These are phyloP conservation scores for Fusarium temperatum DNA, from an alignment of 2,329 filamentous ascomycete genomes.

Conservation along the genomic window DNA sequence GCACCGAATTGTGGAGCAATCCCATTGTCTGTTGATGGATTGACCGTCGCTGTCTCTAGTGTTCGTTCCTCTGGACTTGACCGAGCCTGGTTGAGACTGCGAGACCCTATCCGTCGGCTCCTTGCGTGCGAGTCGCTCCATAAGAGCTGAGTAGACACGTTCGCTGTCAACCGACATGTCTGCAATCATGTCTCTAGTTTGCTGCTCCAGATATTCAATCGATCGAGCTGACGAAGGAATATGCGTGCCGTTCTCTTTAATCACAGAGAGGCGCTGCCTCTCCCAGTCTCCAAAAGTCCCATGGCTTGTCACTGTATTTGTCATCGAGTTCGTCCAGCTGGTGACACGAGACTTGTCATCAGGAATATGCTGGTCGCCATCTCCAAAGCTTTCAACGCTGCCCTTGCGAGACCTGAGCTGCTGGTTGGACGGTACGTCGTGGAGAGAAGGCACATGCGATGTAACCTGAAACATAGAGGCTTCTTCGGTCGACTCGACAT, in stretches of 20 bases:
- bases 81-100: background rate
- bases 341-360: constrained; percentile 73
- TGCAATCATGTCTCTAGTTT: constrained; percentile 33
- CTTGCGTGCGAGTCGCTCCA: constrained; percentile 61
- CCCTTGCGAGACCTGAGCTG: constrained; percentile 62
- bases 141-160: constrained; percentile 71
- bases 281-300: constrained; percentile 55
- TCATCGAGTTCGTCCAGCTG: constrained; percentile 75
- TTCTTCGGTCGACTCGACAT: constrained; percentile 50
- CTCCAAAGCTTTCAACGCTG: constrained; percentile 61
- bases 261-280: constrained; percentile 68
- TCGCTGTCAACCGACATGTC: constrained; percentile 60
- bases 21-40: constrained; percentile 23
- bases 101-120: constrained; percentile 10
- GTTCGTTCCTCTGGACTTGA: background rate
- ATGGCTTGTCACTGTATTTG: constrained; percentile 61
- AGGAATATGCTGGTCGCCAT: constrained; percentile 49
- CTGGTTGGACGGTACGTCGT: constrained; percentile 56
- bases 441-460: constrained; percentile 61
- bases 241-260: constrained; percentile 63
- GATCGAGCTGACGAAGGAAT: constrained; percentile 51
- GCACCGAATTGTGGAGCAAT: constrained; percentile 46
- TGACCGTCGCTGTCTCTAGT: background rate
- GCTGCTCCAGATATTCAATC: constrained; percentile 2
- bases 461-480: constrained; percentile 58